Conservation (phyloP, 164 flowering plant genomes). For the Chloranthus sessilifolius region DNA sequence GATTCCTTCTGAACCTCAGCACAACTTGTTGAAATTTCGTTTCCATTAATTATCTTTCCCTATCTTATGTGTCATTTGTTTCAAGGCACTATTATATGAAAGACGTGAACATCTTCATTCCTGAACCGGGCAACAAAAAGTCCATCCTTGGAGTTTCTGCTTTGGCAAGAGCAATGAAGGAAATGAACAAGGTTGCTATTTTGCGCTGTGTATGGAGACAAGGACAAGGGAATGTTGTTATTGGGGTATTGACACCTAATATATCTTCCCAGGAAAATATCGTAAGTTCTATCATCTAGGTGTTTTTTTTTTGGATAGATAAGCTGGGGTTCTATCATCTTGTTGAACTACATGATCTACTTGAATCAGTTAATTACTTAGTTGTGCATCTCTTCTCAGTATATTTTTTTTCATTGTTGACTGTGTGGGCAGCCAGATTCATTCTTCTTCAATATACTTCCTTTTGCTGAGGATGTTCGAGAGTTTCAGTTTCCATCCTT, state of each 20-base stretch:
- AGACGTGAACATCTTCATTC: conserved; percentile 72
- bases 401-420: no score
- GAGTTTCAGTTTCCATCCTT: conserved; percentile 96
- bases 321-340: no score
- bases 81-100: conserved; percentile 85
- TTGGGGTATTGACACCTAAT: conserved; percentile 90
- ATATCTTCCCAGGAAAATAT: conserved; percentile 50
- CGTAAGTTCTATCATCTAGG: conserved; percentile 47
- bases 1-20: no score
- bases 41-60: no score
- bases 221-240: conserved; percentile 73
- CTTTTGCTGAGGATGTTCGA: conserved; percentile 93
- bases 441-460: conserved; percentile 91
- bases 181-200: conserved; percentile 83
- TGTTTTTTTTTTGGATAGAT: no score
- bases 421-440: conserved; percentile 70
- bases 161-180: conserved; percentile 86
- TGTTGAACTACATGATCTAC: no score
- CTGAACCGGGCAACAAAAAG: conserved; percentile 78
- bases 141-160: conserved; percentile 82
- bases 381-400: no score
- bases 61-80: no score
- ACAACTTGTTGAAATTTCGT: no score
- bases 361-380: no score
- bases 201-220: conserved; percentile 95